Base-by-base conservation (phyloP, 805 yeast species). In the Candida coleopterorum region DNA sequence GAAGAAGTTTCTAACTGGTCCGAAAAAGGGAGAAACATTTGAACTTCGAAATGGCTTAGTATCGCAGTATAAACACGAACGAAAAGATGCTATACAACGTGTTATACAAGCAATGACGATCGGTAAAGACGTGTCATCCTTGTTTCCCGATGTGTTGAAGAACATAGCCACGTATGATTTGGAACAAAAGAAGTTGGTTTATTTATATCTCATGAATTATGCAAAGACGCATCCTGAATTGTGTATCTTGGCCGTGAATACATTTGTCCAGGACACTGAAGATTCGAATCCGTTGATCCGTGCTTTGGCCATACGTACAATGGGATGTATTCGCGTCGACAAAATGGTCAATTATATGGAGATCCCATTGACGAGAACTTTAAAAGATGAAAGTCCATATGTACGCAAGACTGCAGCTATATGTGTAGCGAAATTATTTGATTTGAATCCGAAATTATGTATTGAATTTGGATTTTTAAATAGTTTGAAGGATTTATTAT, bases 51-150 rank as follows among this genome's bases (percentile, higher is more conserved):
- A 77, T 23, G 97, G 97, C 1, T 72, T 93, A 37, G 97, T 89
- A 4, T 87, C 96, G 7, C 97, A 87, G 62, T 93, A 86, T 61
- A 95, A 96, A 18, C 81, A 77, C 46, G 97, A 94, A 53, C 74
- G 96, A 41, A 93, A 93, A 57, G 98, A 93, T 58, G 95, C 98
- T 12, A 93, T 93, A 48, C 95, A 90, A 62, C 75, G 96, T 41
- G 96, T 94, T 15, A 93, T 93, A 54, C 94, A 93, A 40, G 97
- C 96, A 41, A 93, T 93, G 99, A 93, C 98, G 0, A 77, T 88
- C 21, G 97, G 97, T 9, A 93, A 93, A 55, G 98, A 93, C 58
- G 97, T 93, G 17, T 85, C 95, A 14, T 78, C 94, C 2, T 68
- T 93, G 38, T 93, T 93, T 50, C 98, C 99, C 2, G 97, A 93